Conservation (phyloP, 2,329 filamentous ascomycete species). For the Parascedosporium putredinis region DNA sequence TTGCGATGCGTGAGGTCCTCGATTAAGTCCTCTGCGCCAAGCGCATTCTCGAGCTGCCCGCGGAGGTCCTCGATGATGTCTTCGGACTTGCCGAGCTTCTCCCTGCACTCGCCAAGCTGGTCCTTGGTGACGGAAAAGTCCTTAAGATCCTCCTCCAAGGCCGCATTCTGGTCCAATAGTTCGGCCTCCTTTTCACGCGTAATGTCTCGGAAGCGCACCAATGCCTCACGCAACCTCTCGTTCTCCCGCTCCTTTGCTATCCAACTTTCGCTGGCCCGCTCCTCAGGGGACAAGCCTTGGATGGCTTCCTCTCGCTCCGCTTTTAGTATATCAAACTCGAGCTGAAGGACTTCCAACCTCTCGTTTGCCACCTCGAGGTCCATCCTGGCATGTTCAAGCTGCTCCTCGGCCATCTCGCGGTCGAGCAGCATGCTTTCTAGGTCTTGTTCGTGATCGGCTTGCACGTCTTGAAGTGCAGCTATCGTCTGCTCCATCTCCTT, state of each 20-base stretch:
- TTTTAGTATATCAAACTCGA: conserved; percentile 77
- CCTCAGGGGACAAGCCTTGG: conserved; percentile 78
- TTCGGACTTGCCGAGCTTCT: conserved; percentile 63
- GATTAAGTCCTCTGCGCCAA: conserved; percentile 87
- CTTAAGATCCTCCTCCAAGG: conserved; percentile 61
- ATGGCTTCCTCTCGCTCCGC: conserved; percentile 81
- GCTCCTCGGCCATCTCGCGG: conserved; percentile 93
- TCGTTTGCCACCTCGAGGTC: conserved; percentile 70
- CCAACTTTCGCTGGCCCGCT: conserved; percentile 78
- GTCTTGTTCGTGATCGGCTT: conserved; percentile 75
- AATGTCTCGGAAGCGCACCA: conserved; percentile 75
- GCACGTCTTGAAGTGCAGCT: conserved; percentile 53
- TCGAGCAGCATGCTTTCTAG: conserved; percentile 84
- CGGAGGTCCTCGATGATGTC: conserved; percentile 73
- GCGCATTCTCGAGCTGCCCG: conserved; percentile 80
- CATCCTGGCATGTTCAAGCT: conserved; percentile 67
- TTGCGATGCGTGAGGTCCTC: conserved; percentile 85
- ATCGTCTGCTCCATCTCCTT: conserved; percentile 57
- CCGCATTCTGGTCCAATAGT: conserved; percentile 62
- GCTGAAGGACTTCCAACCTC: conserved; percentile 71
- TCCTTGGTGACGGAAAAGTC: conserved; percentile 58
- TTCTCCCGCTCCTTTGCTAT: conserved; percentile 86
- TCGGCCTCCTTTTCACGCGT: conserved; percentile 78
- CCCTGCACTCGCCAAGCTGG: conserved; percentile 59
- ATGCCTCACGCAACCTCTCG: conserved; percentile 73